Evolutionary conservation across 2,329 filamentous ascomycete genomes (phyloP).

Genomic region (Pseudocercospora vitis): DNA sequence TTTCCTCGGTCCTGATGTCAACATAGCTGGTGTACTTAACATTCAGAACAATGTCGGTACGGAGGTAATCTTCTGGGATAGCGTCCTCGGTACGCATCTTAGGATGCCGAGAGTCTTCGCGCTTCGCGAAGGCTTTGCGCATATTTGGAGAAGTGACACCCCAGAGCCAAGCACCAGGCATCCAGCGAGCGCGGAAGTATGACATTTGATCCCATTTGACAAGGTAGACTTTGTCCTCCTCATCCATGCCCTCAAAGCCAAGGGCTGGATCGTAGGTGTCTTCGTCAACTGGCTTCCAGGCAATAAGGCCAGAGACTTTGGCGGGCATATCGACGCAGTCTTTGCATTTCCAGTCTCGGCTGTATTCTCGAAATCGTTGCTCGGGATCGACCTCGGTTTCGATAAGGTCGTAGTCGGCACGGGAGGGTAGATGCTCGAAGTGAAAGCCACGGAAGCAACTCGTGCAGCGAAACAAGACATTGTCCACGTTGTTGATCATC

Average conservation of each 20-base stretch:
- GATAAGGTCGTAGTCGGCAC: slow-evolving; percentile 43
- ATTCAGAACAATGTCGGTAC: slow-evolving; percentile 84
- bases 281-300: slow-evolving; percentile 74
- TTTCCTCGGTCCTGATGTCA: slow-evolving; percentile 61
- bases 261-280: slow-evolving; percentile 56
- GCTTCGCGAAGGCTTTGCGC: slow-evolving; percentile 74
- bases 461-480: slow-evolving; percentile 80
- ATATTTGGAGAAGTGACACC: slow-evolving; percentile 64
- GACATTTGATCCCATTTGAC: slow-evolving; percentile 82
- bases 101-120: slow-evolving; percentile 61
- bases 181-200: slow-evolving; percentile 82
- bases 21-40: slow-evolving; percentile 66
- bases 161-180: slow-evolving; percentile 85
- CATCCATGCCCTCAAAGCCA: slow-evolving; percentile 57
- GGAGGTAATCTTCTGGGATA: slow-evolving; percentile 81
- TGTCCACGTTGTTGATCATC: slow-evolving; percentile 72
- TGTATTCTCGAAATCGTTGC: slow-evolving; percentile 71
- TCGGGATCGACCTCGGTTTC: slow-evolving; percentile 54
- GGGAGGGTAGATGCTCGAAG: slow-evolving; percentile 72
- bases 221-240: slow-evolving; percentile 87
- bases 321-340: slow-evolving; percentile 66
- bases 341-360: slow-evolving; percentile 73
- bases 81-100: slow-evolving; percentile 74
- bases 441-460: slow-evolving; percentile 79
- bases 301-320: slow-evolving; percentile 76